Base-by-base conservation (phyloP, 2,329 filamentous ascomycete species). In the Fusarium fracticaudum region DNA sequence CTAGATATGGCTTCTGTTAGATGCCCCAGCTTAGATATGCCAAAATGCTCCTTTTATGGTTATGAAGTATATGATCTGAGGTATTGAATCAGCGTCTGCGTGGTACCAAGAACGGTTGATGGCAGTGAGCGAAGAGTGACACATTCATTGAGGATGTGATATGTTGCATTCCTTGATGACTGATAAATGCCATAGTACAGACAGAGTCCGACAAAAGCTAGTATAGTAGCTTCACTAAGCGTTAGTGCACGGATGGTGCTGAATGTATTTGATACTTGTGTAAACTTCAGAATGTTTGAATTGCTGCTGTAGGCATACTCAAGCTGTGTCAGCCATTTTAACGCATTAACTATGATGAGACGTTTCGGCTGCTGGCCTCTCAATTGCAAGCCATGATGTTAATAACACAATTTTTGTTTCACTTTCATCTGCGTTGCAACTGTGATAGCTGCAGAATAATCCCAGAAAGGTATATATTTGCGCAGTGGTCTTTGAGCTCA, bases 1-100 rank as follows among this genome's bases (percentile, higher is more conserved):
- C 69, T 63, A 41, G 66, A 77, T 76, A 67, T 60, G 38, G 64
- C 31, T 60, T 73, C 50, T 68, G 37, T n/a, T 54, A 33, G 41
- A 69, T 53, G 41, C 47, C 44, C 63, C 29, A n/a, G 53, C 41
- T 60, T 73, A 60, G 71, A 74, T 44, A 60, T 37, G 26, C 31
- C 40, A 17, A 55, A 64, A 60, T 35, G 24, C 35, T 59, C 29
- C 18, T 29, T 17, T 47, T 11, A 54, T 37, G 29, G n/a, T 62
- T 62, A 47, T 37, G 47, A 41, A 63, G 26, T 26, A 53, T 60
- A 58, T 47, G 53, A 48, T 53, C 50, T 22, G 14, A 37, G 33
- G 40, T 29, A 33, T 54, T 62, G 22, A 29, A 17, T 13, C 29
- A 20, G 9, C 40, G 8, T 26, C 35, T 69, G 22, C 31, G 12